Base-by-base conservation (phyloP, 139 green algal species). In the Axilococcus clingmanii region DNA sequence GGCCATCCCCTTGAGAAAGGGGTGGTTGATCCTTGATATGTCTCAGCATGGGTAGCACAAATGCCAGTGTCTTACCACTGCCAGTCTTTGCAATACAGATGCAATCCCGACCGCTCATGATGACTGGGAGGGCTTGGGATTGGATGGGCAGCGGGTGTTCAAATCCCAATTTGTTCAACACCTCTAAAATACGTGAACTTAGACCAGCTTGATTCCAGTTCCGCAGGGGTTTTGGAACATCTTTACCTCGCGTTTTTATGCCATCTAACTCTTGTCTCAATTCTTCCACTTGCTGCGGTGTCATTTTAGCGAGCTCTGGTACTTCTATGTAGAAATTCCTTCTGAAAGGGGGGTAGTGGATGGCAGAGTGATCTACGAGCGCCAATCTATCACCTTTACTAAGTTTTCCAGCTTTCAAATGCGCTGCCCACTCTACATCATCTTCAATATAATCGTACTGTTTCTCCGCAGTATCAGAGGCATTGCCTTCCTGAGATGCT, bases 71-170 rank as follows among this genome's bases (percentile, higher is more conserved):
- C 81, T 99, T 98, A 61, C 92, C 92, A 36, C 58, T 84, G 35
- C 92, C 93, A 4, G 93, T 98, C 75, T 97, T 96, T 37, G 92
- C 92, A 56, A 99, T 91, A 57, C 84, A 93, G 24, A 99, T 95
- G 75, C 82, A 95, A 76, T 99, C 93, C 4, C 92, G 69, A 17
- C 92, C 92, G 8, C 54, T 72, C 92, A 98, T 99, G 63, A 98
- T 94, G 19, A 90, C 76, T 0, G 92, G 92, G 43, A 97, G 69
- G 8, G 88, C 83, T 60, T 97, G 88, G n/a, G 86, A 74, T 71
- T 98, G 91, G 45, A 99, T 96, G 17, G 92, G 73, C 66, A 96
- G 82, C 2, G 91, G 91, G 14, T 48, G 57, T 14, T 88, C 76
- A 50, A 89, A 95, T 35, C 72, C 82, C 7, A 33, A 38, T 46